A percentile compares a stretch with the other conserved stretches of the same genome.
Evolutionary conservation across 1,139 yeast species (phyloP).

Genomic region (Debaryomyces fabryi): DNA sequence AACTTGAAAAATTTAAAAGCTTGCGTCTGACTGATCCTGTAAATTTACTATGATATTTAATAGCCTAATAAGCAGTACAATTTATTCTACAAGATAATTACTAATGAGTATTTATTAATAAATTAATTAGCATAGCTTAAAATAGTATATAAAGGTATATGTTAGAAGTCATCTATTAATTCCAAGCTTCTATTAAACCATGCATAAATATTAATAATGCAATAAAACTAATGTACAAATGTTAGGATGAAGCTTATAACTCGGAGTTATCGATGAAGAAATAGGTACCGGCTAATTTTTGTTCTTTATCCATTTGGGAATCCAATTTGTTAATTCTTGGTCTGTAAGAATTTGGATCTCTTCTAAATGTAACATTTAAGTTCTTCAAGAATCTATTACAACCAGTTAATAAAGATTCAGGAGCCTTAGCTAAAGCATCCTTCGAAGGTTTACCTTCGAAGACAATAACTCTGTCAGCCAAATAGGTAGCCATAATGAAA

Average conservation of each 20-base stretch:
- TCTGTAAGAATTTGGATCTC: conserved; percentile 97
- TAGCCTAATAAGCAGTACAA: too few species aligned
- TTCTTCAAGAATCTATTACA: conserved; percentile 96
- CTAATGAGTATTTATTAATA: conserved; percentile 1
- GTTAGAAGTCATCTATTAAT: conserved; percentile 7
- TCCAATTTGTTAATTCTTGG: conserved; percentile 97
- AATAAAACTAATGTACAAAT: conserved; percentile 10
- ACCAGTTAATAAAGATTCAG: conserved; percentile 93
- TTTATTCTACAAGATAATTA: background rate
- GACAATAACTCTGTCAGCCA: conserved; percentile 98
- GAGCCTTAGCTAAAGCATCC: conserved; percentile 79
- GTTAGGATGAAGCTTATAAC: conserved; percentile 19
- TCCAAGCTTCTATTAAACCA: conserved; percentile 6
- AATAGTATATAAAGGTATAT: conserved; percentile 1
- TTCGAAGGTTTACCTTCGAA: conserved; percentile 94
- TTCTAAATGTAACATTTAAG: conserved; percentile 96
- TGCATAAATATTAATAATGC: conserved; percentile 10
- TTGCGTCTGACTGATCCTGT: background rate
- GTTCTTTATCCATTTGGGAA: conserved; percentile 99
- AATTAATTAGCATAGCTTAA: conserved; percentile 1
- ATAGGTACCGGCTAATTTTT: conserved; percentile 86
- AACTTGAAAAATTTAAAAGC: background rate
- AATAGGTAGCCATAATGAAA: conserved; percentile 98
- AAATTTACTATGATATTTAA: background rate
- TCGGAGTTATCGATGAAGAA: conserved; percentile 81